Conservation (phyloP, 331 rosid species). For the Quercus lobata region DNA sequence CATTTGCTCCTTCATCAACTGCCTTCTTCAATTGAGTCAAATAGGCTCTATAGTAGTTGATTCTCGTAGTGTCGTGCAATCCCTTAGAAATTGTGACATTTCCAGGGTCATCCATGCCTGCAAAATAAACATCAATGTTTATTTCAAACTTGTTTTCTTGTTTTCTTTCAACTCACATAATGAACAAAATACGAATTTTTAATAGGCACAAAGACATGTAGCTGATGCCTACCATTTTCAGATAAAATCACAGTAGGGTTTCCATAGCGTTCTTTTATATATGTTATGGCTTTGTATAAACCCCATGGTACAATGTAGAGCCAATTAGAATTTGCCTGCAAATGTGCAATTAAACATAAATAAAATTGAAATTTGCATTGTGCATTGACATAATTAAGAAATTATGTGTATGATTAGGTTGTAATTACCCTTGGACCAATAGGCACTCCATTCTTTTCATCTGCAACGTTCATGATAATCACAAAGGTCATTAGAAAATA, state of each 20-base stretch:
- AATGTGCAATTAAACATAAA: background rate
- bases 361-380: background rate
- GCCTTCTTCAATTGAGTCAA: conserved; percentile 72
- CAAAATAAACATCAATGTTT: conserved; percentile 4
- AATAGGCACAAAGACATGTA: background rate
- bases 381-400: background rate
- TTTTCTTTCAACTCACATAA: background rate
- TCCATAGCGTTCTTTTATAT: conserved; percentile 68
- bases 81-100: conserved; percentile 49
- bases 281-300: conserved; percentile 62
- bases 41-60: conserved; percentile 64
- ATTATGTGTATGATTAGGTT: background rate
- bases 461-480: conserved; percentile 37
- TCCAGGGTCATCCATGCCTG: conserved; percentile 93
- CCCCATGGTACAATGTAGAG: conserved; percentile 96
- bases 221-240: conserved; percentile 56
- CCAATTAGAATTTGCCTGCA: conserved; percentile 84
- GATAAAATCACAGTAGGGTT: conserved; percentile 73
- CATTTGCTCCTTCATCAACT: conserved; percentile 72
- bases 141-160: background rate
- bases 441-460: conserved; percentile 67
- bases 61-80: conserved; percentile 69
- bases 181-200: background rate
- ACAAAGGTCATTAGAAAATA: background rate
- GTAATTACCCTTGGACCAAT: conserved; percentile 74